A percentile compares a stretch with the other conserved stretches of the same genome.
Evolutionary conservation across 495 filamentous ascomycete genomes (phyloP).

Genomic region (Penicillium pancosmium): DNA sequence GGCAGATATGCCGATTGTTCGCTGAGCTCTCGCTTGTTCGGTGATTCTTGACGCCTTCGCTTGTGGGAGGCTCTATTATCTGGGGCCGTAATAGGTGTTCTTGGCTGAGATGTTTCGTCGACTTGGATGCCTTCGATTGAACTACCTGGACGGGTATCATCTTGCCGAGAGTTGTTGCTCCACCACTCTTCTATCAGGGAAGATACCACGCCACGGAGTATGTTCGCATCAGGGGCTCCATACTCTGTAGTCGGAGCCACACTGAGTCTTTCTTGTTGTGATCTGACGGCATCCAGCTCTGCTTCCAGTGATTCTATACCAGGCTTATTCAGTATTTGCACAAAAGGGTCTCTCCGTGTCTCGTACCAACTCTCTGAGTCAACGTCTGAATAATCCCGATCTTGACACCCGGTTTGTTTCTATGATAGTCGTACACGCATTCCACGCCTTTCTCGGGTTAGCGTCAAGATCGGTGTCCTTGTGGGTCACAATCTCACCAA

Average conservation of each 20-base stretch:
- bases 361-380: background rate
- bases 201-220: background rate
- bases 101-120: too few species aligned
- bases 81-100: too few species aligned
- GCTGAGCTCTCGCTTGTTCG: background rate
- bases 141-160: too few species aligned
- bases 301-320: background rate
- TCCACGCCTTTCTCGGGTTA: background rate
- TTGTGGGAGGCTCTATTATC: too few species aligned
- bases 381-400: background rate
- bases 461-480: too few species aligned
- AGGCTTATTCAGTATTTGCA: too few species aligned
- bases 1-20: slow-evolving; percentile 11
- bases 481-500: background rate
- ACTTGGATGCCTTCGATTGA: too few species aligned
- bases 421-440: background rate
- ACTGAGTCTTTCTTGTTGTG: background rate
- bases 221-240: background rate
- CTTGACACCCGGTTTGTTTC: background rate
- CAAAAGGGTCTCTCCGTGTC: background rate
- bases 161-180: background rate
- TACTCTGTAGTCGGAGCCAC: background rate
- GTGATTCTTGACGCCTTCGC: background rate
- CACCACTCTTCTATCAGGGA: background rate
- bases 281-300: background rate